Percentiles rank a stretch among this genome's conserved stretches.
phyloP scores from a whole-genome alignment of 805 yeast species.

The Candida sanyiensis region DNA sequence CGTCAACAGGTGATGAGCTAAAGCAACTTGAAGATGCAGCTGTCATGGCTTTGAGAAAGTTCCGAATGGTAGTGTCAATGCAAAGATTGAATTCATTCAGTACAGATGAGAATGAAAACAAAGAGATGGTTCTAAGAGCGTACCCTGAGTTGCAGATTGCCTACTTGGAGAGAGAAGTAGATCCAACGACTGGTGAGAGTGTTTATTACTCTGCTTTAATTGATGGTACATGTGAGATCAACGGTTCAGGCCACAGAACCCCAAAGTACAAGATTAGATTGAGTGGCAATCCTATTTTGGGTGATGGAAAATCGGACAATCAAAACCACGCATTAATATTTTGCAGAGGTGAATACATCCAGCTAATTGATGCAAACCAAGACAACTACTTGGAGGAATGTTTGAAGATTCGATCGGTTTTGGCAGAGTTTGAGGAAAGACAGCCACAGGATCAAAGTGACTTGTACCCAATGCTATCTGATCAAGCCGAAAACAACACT shows the following conservation, averaged over 20 bases:
- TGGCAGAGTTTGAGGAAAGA: conserved; percentile 70
- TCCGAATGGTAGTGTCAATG: conserved; percentile 60
- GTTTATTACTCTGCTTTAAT: conserved; percentile 58
- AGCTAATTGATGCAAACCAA: conserved; percentile 78
- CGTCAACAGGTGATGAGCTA: conserved; percentile 31
- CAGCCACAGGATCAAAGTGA: conserved; percentile 12
- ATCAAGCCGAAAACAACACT: conserved; percentile 4
- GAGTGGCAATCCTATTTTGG: conserved; percentile 77
- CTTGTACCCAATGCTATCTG: conserved; percentile 46
- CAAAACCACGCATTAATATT: conserved; percentile 73
- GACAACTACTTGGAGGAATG: conserved; percentile 81
- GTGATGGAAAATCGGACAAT: conserved; percentile 82
- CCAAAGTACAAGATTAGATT: conserved; percentile 61
- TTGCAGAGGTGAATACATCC: conserved; percentile 76
- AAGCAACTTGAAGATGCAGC: conserved; percentile 40
- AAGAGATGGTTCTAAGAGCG: conserved; percentile 53
- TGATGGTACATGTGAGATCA: conserved; percentile 62
- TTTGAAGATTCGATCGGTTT: conserved; percentile 61
- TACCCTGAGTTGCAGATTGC: conserved; percentile 65
- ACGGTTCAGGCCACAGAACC: conserved; percentile 50
- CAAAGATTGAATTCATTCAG: conserved; percentile 51
- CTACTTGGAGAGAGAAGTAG: conserved; percentile 49
- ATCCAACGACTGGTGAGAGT: conserved; percentile 31
- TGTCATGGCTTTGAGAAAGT: conserved; percentile 55
- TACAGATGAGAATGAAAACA: conserved; percentile 52